Evolutionary conservation across 2,329 filamentous ascomycete genomes (phyloP).

Genomic region (Hymenoscyphus scutula): DNA sequence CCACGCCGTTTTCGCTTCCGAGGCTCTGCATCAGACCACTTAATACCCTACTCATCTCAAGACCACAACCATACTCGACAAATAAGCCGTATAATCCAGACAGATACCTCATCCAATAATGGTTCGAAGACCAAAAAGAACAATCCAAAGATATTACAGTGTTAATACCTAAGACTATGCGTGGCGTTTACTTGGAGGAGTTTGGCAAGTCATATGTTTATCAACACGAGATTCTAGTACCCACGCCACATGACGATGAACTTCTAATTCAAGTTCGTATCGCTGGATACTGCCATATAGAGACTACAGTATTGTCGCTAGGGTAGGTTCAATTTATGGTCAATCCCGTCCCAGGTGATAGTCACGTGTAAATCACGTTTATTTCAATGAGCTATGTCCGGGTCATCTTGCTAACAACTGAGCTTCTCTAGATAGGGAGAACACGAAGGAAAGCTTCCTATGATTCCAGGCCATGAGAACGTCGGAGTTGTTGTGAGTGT

Average conservation of each 20-base stretch:
- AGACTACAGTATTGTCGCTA: neutral
- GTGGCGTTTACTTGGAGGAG: neutral
- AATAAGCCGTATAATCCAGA: too few relatives aligned
- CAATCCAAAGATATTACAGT: neutral
- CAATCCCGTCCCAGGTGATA: neutral
- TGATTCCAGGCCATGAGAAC: neutral
- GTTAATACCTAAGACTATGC: neutral
- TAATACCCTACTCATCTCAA: too few relatives aligned
- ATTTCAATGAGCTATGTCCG: neutral
- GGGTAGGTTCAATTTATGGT: neutral
- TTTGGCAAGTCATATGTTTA: neutral
- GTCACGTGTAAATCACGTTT: neutral
- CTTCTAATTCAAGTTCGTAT: neutral
- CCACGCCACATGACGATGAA: neutral
- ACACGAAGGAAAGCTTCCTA: neutral
- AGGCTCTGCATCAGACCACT: too few relatives aligned
- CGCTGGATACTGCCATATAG: neutral
- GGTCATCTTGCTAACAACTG: neutral
- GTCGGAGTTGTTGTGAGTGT: neutral
- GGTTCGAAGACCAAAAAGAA: neutral
- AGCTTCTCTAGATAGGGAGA: neutral
- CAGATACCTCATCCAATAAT: too few relatives aligned
- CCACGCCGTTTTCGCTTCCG: too few relatives aligned
- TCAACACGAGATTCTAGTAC: neutral
- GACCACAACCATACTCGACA: too few relatives aligned